Evolutionary conservation across 768 basidiomycete species (phyloP), one percentile per base, ranked within the genome.

Genomic region (Suillus cothurnatus): DNA sequence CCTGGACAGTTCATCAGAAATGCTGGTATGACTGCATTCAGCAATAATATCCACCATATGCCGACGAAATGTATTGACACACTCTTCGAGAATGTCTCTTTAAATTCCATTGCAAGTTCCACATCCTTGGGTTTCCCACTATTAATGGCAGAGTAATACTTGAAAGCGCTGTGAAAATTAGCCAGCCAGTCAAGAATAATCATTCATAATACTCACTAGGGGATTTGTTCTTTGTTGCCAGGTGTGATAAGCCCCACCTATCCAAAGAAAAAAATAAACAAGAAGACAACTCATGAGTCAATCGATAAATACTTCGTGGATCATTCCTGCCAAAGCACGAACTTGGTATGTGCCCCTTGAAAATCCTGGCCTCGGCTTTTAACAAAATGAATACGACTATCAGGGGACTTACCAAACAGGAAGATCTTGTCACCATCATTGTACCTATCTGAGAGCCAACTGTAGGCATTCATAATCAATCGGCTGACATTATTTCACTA

Each of bases 321-420:
- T 81, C 82, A 83, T 83, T 26, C 73, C 82, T 3, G 82, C 79
- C 47, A 83, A 58, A 1, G 73, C 77, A 32, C 82, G 77, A 4
- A 77, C 80, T 69, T 82, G 82, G 65, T 81, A 84, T 19, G 81
- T 82, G 5, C 82, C 82, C 21, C 83, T 80, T 2, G 83, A 83
- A 66, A 80, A 83, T 4, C 82, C 82, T 83, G 43, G 8, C 39
- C 34, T 9, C 19, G 6, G 55, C 11, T 34, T 73, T 26, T 69
- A 68, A 38, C 8, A 32, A 6, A 26, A 1, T 32, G n/a, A n/a
- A n/a, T n/a, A n/a, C 47, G 43, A 32, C 19, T 21, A 12, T 11
- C 34, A 39, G 28, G 31, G 6, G 19, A 31, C 71, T 36, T 53
- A 79, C 81, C 82, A 56, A 84, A 82, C 6, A 83, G 61, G 67